Evolutionary conservation across 2,329 filamentous ascomycete genomes (phyloP).

Genomic region (Colletotrichum navitas): DNA sequence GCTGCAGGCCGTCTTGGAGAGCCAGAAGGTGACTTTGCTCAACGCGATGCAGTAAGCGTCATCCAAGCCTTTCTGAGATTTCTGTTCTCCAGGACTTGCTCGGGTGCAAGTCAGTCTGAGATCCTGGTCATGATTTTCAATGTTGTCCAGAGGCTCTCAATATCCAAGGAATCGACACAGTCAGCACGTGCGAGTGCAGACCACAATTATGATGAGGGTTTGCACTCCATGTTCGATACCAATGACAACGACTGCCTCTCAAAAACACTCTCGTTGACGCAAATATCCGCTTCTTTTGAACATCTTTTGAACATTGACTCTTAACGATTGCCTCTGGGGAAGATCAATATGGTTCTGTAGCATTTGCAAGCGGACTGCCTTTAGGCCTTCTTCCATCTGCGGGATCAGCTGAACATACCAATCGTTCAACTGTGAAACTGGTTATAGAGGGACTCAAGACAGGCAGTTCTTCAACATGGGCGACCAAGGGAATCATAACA

Average conservation of each 20-base stretch:
- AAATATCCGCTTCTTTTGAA: neutral
- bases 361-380: neutral
- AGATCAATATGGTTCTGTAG: neutral
- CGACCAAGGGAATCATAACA: too few species aligned
- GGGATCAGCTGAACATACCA: too few species aligned
- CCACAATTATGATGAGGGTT: neutral
- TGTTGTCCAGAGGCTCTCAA: neutral
- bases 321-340: neutral
- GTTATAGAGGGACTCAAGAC: too few species aligned
- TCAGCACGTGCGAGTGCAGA: neutral
- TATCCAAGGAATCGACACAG: neutral
- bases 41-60: slow-evolving; percentile 16
- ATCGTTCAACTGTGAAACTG: too few species aligned
- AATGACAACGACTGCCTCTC: neutral
- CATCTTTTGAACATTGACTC: neutral
- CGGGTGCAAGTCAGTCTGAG: neutral
- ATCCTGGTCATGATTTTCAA: neutral
- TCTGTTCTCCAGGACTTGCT: neutral
- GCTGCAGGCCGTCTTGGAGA: slow-evolving; percentile 4
- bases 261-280: neutral
- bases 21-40: slow-evolving; percentile 14
- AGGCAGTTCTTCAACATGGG: too few species aligned
- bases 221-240: neutral
- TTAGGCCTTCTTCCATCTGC: neutral
- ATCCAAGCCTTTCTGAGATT: neutral